These are phyloP conservation scores for Penicillium cosmopolitanum DNA, from an alignment of 495 filamentous ascomycete genomes.

Conservation along the genomic window DNA sequence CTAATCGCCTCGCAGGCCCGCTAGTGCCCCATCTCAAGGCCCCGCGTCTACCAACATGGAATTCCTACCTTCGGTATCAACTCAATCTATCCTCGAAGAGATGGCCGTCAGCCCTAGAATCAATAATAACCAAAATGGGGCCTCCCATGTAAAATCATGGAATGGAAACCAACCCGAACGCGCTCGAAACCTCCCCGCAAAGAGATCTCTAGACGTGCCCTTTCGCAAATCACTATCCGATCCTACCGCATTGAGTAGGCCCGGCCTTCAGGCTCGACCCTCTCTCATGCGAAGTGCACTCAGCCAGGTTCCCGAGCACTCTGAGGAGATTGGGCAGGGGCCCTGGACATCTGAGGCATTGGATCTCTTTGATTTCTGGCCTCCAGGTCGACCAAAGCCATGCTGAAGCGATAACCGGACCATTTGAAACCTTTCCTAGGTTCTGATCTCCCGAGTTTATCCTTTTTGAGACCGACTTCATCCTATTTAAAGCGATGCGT, in stretches of 20 bases:
- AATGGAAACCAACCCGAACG: not conserved
- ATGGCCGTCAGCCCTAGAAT: conserved; percentile 21
- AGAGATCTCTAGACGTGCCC: conserved; percentile 21
- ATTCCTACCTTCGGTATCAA: conserved; percentile 35
- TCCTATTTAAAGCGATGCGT: not conserved
- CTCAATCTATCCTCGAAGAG: conserved; percentile 38
- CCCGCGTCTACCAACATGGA: conserved; percentile 23
- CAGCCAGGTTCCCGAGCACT: conserved; percentile 16
- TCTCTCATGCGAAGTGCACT: conserved; percentile 25
- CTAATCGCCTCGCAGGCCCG: conserved; percentile 26
- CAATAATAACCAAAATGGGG: conserved; percentile 5
- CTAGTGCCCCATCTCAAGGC: not conserved
- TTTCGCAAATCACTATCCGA: conserved; percentile 46
- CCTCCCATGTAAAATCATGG: not conserved
- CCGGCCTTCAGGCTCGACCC: conserved; percentile 18
- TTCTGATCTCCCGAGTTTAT: not conserved
- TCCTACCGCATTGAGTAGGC: conserved; percentile 30
- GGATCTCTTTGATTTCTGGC: conserved; percentile 63
- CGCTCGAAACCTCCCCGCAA: conserved; percentile 12
- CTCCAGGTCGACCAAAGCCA: conserved; percentile 43
- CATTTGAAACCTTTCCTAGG: no score
- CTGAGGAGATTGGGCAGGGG: conserved; percentile 31
- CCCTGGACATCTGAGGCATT: conserved; percentile 64
- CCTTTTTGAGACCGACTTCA: not conserved
- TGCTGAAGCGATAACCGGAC: conserved; percentile 3